Evolutionary conservation across 768 basidiomycete genomes (phyloP).

Genomic region (Serendipita sp.): DNA sequence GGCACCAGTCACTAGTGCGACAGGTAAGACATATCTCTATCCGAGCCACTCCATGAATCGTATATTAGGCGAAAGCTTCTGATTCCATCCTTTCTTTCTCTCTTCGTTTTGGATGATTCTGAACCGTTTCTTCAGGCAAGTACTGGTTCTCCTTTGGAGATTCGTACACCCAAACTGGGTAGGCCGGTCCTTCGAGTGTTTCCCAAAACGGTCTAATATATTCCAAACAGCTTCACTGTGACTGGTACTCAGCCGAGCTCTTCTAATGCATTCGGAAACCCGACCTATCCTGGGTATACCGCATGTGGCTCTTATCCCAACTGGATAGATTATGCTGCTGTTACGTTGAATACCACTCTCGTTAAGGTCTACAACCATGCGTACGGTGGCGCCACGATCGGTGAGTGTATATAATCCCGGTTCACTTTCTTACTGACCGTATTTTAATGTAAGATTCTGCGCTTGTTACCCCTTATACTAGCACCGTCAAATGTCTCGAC

Average conservation of each 20-base stretch:
- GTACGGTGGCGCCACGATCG: slow-evolving; percentile 26
- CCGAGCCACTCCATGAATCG: not conserved
- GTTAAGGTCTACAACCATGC: slow-evolving; percentile 51
- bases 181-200: not conserved
- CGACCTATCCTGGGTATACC: slow-evolving; percentile 35
- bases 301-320: slow-evolving; percentile 36
- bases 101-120: not conserved
- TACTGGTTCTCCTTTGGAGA: slow-evolving; percentile 46
- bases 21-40: slow-evolving; percentile 28
- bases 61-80: not conserved
- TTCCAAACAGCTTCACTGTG: not conserved
- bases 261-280: slow-evolving; percentile 38
- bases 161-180: not conserved
- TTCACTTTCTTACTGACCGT: not conserved
- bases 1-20: slow-evolving; percentile 17
- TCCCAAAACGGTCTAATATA: not conserved
- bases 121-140: slow-evolving; percentile 13
- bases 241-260: slow-evolving; percentile 24
- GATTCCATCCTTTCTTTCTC: not conserved
- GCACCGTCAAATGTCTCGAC: slow-evolving; percentile 17
- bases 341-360: slow-evolving; percentile 35
- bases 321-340: slow-evolving; percentile 42
- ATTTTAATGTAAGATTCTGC: not conserved
- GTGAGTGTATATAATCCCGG: not conserved
- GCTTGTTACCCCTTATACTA: not conserved